phyloP scores from a whole-genome alignment of 176 grass and related monocot species.

The Aegilops longissima region DNA sequence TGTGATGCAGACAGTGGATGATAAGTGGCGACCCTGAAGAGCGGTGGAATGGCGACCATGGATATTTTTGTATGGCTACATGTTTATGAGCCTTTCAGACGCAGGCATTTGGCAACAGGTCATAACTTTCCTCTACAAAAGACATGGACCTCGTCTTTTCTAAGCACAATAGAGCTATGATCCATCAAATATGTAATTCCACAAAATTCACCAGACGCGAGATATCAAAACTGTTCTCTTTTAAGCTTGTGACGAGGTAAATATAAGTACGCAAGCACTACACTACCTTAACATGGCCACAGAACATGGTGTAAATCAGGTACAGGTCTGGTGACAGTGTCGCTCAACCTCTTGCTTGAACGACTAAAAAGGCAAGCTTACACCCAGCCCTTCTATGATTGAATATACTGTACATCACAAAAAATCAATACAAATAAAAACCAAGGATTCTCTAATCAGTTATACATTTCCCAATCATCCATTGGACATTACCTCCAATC shows the following conservation, averaged over 20 bases:
- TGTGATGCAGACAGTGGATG: not conserved
- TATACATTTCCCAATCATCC: not conserved
- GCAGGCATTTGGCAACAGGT: not conserved
- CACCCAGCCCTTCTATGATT: constrained; percentile 17
- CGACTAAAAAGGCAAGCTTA: constrained; percentile 20
- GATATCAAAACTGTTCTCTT: not conserved
- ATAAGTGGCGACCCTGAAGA: not conserved
- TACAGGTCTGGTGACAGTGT: not conserved
- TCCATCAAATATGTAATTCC: not conserved
- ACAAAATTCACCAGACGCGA: not conserved
- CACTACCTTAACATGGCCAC: not conserved
- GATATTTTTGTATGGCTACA: constrained; percentile 2
- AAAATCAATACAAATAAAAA: constrained; percentile 3
- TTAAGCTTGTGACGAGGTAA: not conserved
- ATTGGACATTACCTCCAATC: not conserved
- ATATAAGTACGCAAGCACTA: constrained; percentile 3
- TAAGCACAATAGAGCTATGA: not conserved
- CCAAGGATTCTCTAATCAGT: not conserved
- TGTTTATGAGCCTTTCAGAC: constrained; percentile 17
- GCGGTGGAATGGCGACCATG: not conserved
- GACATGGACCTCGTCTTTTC: constrained; percentile 20
- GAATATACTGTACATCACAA: not conserved
- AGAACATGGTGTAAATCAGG: not conserved
- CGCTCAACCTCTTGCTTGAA: not conserved
- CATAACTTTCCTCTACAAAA: constrained; percentile 18